These are phyloP conservation scores for Beauveria sp. DNA, from an alignment of 2,329 filamentous ascomycete species.

Conservation along the genomic window DNA sequence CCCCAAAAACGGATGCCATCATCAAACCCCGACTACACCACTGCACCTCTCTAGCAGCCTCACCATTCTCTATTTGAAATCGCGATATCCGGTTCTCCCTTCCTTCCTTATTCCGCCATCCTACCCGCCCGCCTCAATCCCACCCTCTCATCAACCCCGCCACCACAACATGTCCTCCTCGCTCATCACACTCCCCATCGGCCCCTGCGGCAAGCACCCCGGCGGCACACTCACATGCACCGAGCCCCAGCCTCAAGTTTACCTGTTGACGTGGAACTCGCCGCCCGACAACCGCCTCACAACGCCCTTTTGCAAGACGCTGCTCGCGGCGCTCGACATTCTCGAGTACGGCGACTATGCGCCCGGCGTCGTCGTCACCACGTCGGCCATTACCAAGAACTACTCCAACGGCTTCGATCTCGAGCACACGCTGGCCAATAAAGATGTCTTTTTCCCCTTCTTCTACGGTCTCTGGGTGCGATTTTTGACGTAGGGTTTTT, in stretches of 20 bases:
- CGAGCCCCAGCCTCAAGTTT: constrained; percentile 51
- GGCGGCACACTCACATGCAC: constrained; percentile 57
- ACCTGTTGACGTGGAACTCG: constrained; percentile 64
- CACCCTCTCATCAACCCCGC: background rate
- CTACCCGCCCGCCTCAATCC: background rate
- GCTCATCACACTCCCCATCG: constrained; percentile 55
- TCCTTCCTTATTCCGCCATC: background rate
- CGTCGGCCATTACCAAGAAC: constrained; percentile 68
- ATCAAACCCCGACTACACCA: constrained; percentile 46
- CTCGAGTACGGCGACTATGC: constrained; percentile 56
- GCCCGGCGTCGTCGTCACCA: constrained; percentile 70
- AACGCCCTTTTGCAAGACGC: constrained; percentile 56
- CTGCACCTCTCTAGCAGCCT: background rate
- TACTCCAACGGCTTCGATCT: constrained; percentile 80
- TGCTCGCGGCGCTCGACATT: constrained; percentile 66
- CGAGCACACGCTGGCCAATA: constrained; percentile 49
- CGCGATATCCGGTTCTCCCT: background rate
- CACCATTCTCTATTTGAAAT: background rate
- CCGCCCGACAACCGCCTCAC: constrained; percentile 72
- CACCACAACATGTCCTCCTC: background rate
- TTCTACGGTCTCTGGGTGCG: constrained; percentile 60
- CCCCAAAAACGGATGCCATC: constrained; percentile 20
- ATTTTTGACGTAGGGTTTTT: constrained; percentile 31
- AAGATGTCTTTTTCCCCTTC: constrained; percentile 51
- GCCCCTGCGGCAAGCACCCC: constrained; percentile 33